phyloP scores from a whole-genome alignment of 202 grass and related monocot genomes.

The Setaria viridis region DNA sequence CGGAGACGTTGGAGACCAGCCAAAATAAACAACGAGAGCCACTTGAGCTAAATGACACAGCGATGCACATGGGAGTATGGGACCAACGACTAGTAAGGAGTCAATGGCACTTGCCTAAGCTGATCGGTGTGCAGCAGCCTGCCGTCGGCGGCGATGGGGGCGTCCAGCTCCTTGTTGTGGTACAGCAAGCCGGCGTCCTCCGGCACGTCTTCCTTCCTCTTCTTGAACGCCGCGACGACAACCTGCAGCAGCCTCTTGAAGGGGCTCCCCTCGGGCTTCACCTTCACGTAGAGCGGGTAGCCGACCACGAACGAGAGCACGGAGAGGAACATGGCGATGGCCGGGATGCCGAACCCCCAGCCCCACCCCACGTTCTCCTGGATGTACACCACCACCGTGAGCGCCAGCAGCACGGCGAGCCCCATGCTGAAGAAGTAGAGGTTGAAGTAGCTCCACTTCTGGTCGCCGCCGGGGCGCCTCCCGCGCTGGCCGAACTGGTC shows the following conservation, averaged over 20 bases:
- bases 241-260: constrained; percentile 67
- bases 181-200: constrained; percentile 48
- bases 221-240: constrained; percentile 54
- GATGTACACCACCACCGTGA: constrained; percentile 81
- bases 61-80: constrained; percentile 46
- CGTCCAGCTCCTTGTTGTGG: constrained; percentile 68
- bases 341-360: constrained; percentile 80
- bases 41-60: constrained; percentile 12
- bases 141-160: constrained; percentile 34
- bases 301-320: constrained; percentile 60
- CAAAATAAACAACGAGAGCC: constrained; percentile 36
- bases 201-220: constrained; percentile 55
- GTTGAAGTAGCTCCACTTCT: constrained; percentile 77
- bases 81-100: not conserved
- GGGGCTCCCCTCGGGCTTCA: constrained; percentile 63
- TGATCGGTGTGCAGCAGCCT: constrained; percentile 63
- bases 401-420: constrained; percentile 59
- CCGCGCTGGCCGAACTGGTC: constrained; percentile 59
- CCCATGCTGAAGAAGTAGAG: constrained; percentile 87
- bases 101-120: constrained; percentile 48
- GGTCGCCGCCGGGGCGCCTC: constrained; percentile 34
- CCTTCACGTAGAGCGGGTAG: constrained; percentile 58
- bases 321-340: constrained; percentile 67
- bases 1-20: constrained; percentile 2
- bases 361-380: constrained; percentile 88